These are phyloP conservation scores for Pichia sp. DNA, from an alignment of 1,139 yeast species.

Conservation along the genomic window DNA sequence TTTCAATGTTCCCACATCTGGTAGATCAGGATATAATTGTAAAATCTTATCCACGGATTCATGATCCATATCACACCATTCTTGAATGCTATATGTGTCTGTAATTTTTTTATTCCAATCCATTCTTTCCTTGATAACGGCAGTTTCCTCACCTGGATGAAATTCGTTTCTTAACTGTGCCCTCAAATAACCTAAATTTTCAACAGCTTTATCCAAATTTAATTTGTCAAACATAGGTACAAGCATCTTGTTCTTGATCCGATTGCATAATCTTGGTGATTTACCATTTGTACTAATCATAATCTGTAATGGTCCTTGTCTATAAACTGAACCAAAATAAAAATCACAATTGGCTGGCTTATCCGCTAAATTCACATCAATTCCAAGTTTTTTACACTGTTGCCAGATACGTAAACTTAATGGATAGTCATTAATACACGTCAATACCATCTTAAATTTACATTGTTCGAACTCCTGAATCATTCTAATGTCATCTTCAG, in stretches of 20 bases:
- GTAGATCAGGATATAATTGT: slow-evolving; percentile 29
- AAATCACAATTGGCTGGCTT: slow-evolving; percentile 80
- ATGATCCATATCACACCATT: slow-evolving; percentile 49
- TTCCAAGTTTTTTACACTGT: slow-evolving; percentile 45
- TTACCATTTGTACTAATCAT: slow-evolving; percentile 83
- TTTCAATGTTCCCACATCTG: slow-evolving; percentile 12
- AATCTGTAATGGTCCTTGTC: slow-evolving; percentile 71
- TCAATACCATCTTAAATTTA: slow-evolving; percentile 60
- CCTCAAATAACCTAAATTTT: slow-evolving; percentile 56
- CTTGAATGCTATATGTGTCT: slow-evolving; percentile 50
- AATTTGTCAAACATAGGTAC: slow-evolving; percentile 35
- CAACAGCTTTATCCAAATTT: slow-evolving; percentile 53
- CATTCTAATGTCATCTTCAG: background rate
- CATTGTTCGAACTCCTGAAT: slow-evolving; percentile 33
- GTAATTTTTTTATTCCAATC: slow-evolving; percentile 64
- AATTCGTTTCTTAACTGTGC: slow-evolving; percentile 40
- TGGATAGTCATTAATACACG: slow-evolving; percentile 70
- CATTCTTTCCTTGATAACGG: slow-evolving; percentile 60
- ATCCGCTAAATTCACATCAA: slow-evolving; percentile 81
- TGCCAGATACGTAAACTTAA: slow-evolving; percentile 55
- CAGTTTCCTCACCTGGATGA: slow-evolving; percentile 43
- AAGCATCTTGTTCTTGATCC: slow-evolving; percentile 55
- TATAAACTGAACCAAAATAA: slow-evolving; percentile 75
- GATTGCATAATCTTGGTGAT: slow-evolving; percentile 67
- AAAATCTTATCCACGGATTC: slow-evolving; percentile 26